Evolutionary conservation across 495 filamentous ascomycete genomes (phyloP).

Genomic region (Podospora didyma): DNA sequence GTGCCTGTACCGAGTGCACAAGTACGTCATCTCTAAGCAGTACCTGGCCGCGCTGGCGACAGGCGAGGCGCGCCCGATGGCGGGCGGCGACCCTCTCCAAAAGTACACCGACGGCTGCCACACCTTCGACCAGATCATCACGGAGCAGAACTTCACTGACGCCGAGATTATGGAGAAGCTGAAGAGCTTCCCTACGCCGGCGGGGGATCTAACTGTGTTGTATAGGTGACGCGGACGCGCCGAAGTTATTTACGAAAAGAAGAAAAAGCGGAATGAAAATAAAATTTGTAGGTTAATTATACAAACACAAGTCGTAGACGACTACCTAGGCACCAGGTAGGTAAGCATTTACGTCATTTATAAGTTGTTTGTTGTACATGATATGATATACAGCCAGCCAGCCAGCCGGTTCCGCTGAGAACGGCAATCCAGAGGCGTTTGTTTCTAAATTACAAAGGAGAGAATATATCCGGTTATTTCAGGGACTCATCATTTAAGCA

Average conservation of each 20-base stretch:
- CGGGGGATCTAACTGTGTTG: conserved; percentile 47
- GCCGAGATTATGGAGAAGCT: conserved; percentile 51
- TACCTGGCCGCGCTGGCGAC: conserved; percentile 41
- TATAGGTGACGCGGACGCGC: no score
- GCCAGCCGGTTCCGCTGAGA: no score
- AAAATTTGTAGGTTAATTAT: no score
- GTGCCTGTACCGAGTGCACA: conserved; percentile 89
- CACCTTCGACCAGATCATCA: conserved; percentile 86
- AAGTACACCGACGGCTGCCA: conserved; percentile 78
- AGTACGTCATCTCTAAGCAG: conserved; percentile 69
- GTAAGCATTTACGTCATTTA: no score
- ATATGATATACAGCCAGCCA: no score
- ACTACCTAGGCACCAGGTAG: no score
- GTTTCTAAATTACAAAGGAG: not conserved
- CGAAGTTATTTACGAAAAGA: not conserved
- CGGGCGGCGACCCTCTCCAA: conserved; percentile 45
- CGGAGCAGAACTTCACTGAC: conserved; percentile 62
- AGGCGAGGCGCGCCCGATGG: conserved; percentile 28
- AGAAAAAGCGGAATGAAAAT: no score
- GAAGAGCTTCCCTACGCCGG: conserved; percentile 34
- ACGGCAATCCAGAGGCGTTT: no score
- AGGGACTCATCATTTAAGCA: not conserved
- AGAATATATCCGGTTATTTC: no score
- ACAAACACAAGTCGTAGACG: no score
- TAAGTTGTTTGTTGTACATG: no score